Percentiles rank a stretch among this genome's conserved stretches.
phyloP scores from a whole-genome alignment of 257 asterid species.

The Petunia secreta region DNA sequence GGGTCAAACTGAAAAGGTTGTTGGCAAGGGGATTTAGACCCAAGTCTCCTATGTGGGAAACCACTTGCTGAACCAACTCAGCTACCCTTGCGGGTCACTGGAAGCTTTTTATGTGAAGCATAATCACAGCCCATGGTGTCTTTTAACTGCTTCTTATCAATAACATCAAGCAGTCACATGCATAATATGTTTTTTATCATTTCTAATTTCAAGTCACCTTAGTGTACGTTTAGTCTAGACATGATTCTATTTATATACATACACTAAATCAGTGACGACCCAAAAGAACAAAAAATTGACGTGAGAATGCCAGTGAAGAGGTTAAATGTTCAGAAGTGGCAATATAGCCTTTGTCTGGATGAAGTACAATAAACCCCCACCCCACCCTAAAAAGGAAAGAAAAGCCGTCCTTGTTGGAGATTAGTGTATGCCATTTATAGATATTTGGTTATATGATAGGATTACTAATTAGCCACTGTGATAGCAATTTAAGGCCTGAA shows the following conservation, averaged over 20 bases:
- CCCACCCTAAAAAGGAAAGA: not conserved
- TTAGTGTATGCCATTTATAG: slow-evolving; percentile 9
- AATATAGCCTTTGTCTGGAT: not conserved
- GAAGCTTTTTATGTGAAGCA: not conserved
- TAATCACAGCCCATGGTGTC: not conserved
- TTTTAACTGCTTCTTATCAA: not conserved
- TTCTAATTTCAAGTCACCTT: not conserved
- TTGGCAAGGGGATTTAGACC: no score
- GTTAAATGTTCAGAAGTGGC: not conserved
- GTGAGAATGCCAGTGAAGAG: slow-evolving; percentile 3
- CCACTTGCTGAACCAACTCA: no score
- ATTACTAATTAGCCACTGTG: not conserved
- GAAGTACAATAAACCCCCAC: not conserved
- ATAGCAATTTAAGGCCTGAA: slow-evolving; percentile 21
- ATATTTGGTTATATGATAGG: slow-evolving; percentile 4
- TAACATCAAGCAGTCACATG: not conserved
- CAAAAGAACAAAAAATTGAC: not conserved
- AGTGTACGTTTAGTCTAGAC: not conserved
- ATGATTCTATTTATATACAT: not conserved
- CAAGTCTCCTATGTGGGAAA: no score
- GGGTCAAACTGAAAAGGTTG: no score
- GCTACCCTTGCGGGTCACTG: no score
- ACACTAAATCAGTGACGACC: not conserved
- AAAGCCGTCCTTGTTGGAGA: not conserved
- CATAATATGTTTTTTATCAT: slow-evolving; percentile 6